Evolutionary conservation across 495 filamentous ascomycete genomes (phyloP).

Genomic region (Penicillium psychrofluorescens): DNA sequence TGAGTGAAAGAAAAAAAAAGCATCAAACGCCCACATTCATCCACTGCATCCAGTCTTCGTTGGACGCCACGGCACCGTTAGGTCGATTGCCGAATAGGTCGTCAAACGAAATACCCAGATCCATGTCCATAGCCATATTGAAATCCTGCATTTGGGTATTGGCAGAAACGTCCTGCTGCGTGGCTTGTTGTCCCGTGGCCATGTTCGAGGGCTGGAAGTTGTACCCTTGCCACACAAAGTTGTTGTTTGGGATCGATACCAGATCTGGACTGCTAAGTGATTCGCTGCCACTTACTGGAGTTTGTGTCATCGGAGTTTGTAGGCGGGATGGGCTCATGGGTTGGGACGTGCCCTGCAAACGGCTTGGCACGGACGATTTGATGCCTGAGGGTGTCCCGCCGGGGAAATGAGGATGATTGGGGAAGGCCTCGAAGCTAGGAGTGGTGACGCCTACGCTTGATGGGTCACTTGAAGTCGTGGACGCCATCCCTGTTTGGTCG

Average conservation of each 20-base stretch:
- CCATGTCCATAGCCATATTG: constrained; percentile 25
- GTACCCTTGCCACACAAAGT: constrained; percentile 40
- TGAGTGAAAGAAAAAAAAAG: not conserved
- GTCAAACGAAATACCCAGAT: constrained; percentile 33
- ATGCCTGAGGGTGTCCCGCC: constrained; percentile 10
- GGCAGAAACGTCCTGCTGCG: constrained; percentile 12
- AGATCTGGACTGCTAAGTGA: constrained; percentile 35
- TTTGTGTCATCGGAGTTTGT: constrained; percentile 26
- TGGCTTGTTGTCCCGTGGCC: constrained; percentile 7
- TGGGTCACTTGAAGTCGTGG: constrained; percentile 12
- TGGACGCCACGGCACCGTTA: constrained; percentile 9
- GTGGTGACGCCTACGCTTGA: constrained; percentile 14
- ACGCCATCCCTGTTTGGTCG: constrained; percentile 10
- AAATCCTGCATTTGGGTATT: constrained; percentile 16
- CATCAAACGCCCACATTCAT: constrained; percentile 22
- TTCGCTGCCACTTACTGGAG: constrained; percentile 17
- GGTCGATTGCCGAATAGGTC: constrained; percentile 36
- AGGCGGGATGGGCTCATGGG: constrained; percentile 21
- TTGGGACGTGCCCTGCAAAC: constrained; percentile 16
- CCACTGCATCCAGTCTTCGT: constrained; percentile 40
- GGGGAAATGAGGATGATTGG: constrained; percentile 21
- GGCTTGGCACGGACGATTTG: constrained; percentile 22
- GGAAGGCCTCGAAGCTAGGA: constrained; percentile 20
- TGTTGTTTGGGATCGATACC: constrained; percentile 39
- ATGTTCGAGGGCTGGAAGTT: constrained; percentile 26